Percentiles rank a stretch among this genome's conserved stretches.
Conservation (phyloP, 257 asterid species). For the Jasminum sambac region DNA sequence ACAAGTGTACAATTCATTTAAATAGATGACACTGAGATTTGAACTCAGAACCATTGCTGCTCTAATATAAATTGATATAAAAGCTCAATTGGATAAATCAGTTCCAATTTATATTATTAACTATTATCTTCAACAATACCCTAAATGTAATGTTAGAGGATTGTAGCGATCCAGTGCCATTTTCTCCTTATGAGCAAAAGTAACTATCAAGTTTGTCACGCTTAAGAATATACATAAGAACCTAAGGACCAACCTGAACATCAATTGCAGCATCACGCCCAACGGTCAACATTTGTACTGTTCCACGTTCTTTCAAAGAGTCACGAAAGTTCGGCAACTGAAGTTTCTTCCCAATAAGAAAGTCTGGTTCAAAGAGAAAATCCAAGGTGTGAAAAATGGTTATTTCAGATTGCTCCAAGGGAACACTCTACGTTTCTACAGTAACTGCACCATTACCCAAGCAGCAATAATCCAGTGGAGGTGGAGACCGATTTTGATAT, state of each 20-base stretch:
- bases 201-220: slow-evolving; percentile 10
- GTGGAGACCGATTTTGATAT: slow-evolving; percentile 87
- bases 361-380: slow-evolving; percentile 90
- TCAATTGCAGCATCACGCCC: slow-evolving; percentile 99
- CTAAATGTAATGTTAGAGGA: background rate
- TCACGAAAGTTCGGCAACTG: slow-evolving; percentile 94
- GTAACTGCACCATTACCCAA: slow-evolving; percentile 97
- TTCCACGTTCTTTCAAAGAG: slow-evolving; percentile 83
- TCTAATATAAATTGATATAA: no score
- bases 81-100: no score
- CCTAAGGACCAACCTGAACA: slow-evolving; percentile 71
- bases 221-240: slow-evolving; percentile 13
- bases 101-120: no score
- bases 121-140: no score
- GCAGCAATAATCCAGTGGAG: slow-evolving; percentile 96
- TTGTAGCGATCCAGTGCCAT: background rate
- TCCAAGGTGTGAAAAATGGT: slow-evolving; percentile 59
- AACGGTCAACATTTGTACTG: slow-evolving; percentile 89
- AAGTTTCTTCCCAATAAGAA: slow-evolving; percentile 75
- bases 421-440: slow-evolving; percentile 71
- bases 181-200: slow-evolving; percentile 19
- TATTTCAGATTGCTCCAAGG: slow-evolving; percentile 63
- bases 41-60: no score
- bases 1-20: no score
- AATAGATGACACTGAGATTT: no score